Base-by-base conservation (phyloP, 2,329 filamentous ascomycete species). In the Fusarium caatingaense region DNA sequence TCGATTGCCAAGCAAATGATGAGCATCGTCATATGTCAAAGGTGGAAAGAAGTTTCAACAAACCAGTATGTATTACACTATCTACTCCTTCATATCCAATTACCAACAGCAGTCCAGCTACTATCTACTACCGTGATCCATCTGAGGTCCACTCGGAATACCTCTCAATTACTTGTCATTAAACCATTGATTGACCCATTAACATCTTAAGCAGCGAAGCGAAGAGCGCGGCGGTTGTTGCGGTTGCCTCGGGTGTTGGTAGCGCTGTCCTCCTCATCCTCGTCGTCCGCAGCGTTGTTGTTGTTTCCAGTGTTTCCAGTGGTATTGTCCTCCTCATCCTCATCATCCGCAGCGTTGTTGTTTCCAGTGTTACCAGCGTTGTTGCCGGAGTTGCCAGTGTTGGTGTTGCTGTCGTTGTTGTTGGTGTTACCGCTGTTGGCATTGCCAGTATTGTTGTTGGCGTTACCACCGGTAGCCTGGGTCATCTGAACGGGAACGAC, bases 401-500 rank as follows among this genome's bases (percentile, higher is more conserved):
- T 34, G 4, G 16, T 34, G 12, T 55, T 41, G 1, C 30, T n/a
- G 3, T 15, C 16, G n/a, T 37, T 27, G 8, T 15, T n/a, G 5
- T 27, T 40, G 3, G 5, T 10, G 25, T 20, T 56, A 5, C 8
- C 18, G 4, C n/a, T 12, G 25, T 15, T 41, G 11, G 34, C 34
- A 10, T 11, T 28, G 0, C 32, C 13, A 9, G 47, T 18, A 16
- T 5, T n/a, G 18, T 23, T 47, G 7, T 7, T 18, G 2, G 9
- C 16, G 5, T 5, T 30, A 8, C 32, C 21, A 8, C n/a, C 40
- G 11, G 50, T 5, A 1, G 21, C 4, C 2, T 27, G 20, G 1
- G 20, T 60, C 58, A 64, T 37, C 12, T 64, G 60, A 0, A 64
- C 60, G 0, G 60, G 60, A 8, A 64, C 9, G 1, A 64, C 60